These are phyloP conservation scores for Mucor racemosus DNA, from an alignment of 371 early-diverging fungal genomes.

Conservation along the genomic window DNA sequence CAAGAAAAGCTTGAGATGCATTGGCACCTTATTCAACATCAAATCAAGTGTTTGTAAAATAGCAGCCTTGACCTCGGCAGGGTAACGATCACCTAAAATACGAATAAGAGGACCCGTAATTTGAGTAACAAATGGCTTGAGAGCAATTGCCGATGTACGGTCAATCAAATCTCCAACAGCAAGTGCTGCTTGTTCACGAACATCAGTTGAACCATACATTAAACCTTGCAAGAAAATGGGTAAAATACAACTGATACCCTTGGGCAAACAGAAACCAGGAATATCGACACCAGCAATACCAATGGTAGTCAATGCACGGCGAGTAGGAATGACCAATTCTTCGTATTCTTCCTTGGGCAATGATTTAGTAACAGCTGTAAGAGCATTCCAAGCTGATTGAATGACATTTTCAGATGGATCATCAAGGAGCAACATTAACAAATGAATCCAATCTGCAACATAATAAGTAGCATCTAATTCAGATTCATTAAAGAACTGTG, in stretches of 20 bases:
- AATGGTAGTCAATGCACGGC: constrained; percentile 69
- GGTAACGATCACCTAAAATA: constrained; percentile 94
- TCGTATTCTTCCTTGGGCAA: constrained; percentile 86
- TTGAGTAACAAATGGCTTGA: constrained; percentile 91
- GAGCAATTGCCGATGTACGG: constrained; percentile 74
- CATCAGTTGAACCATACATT: constrained; percentile 84
- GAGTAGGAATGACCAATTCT: constrained; percentile 72
- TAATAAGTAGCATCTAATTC: constrained; percentile 70
- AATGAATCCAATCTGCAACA: constrained; percentile 83
- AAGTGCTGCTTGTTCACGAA: constrained; percentile 86
- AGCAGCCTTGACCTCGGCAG: constrained; percentile 88
- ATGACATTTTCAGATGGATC: constrained; percentile 66
- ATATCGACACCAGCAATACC: constrained; percentile 69
- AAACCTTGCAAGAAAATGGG: constrained; percentile 94
- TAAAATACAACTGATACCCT: constrained; percentile 89
- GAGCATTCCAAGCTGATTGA: constrained; percentile 76
- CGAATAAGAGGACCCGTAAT: constrained; percentile 98
- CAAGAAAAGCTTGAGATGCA: constrained; percentile 92
- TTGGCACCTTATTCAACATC: constrained; percentile 82
- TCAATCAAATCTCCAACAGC: constrained; percentile 83
- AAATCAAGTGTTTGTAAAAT: constrained; percentile 84
- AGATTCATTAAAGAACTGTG: constrained; percentile 73
- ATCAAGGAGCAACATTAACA: constrained; percentile 72
- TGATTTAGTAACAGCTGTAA: constrained; percentile 80
- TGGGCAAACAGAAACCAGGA: constrained; percentile 90